These are phyloP conservation scores for Rhizopus stolonifer DNA, from an alignment of 371 early-diverging fungal species.

Conservation along the genomic window DNA sequence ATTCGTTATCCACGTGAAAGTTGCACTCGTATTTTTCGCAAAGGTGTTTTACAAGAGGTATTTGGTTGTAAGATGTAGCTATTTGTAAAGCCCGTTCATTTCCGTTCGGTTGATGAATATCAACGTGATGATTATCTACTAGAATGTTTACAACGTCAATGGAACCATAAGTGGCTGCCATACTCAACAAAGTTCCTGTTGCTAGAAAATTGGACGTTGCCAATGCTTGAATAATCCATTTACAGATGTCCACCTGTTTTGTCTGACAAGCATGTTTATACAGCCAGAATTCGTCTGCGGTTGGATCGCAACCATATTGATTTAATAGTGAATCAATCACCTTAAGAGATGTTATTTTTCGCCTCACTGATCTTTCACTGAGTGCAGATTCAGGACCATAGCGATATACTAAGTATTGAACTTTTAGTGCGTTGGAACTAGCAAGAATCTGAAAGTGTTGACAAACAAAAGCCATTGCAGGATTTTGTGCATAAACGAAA, in stretches of 20 bases:
- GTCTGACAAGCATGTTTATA: conserved; percentile 24
- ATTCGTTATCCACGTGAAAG: conserved; percentile 26
- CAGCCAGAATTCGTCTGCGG: conserved; percentile 30
- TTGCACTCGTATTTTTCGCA: conserved; percentile 19
- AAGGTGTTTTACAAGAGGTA: conserved; percentile 29
- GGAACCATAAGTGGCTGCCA: conserved; percentile 33
- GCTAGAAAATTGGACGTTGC: background rate
- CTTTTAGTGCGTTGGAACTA: conserved; percentile 23
- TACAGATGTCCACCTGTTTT: conserved; percentile 16
- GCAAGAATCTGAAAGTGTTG: conserved; percentile 28
- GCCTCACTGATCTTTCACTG: conserved; percentile 25
- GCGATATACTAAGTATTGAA: conserved; percentile 29
- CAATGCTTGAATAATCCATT: conserved; percentile 14
- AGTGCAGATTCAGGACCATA: conserved; percentile 34
- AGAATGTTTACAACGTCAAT: conserved; percentile 30
- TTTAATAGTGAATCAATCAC: conserved; percentile 30
- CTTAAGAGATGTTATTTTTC: conserved; percentile 19
- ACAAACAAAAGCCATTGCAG: conserved; percentile 18
- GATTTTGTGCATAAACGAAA: conserved; percentile 40
- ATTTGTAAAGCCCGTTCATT: conserved; percentile 22
- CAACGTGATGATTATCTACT: conserved; percentile 18
- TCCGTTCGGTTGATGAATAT: conserved; percentile 14
- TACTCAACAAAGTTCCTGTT: conserved; percentile 14
- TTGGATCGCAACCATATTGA: conserved; percentile 20
- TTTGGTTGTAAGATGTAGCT: conserved; percentile 32